Percentiles rank a stretch among this genome's conserved stretches.
These are phyloP conservation scores for Wallacemonas sp. DNA, from an alignment of 208 protist genomes.

Conservation along the genomic window DNA sequence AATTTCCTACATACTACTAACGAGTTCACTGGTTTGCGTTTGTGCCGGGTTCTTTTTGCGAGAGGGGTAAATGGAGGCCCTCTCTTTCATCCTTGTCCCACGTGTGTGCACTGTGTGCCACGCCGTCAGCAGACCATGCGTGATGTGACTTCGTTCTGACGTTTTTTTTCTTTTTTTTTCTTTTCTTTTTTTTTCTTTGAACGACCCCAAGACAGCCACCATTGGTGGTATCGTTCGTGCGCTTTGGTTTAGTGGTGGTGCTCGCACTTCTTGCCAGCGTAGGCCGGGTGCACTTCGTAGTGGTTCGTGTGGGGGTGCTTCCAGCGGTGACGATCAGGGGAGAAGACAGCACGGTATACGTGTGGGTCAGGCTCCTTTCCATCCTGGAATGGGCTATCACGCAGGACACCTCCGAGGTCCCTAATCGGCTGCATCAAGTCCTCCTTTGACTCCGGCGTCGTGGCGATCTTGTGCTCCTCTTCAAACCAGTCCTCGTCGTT, in stretches of 20 bases:
- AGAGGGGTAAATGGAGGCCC: too few relatives aligned
- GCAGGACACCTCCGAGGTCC: conserved; percentile 81
- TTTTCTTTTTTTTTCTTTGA: background rate
- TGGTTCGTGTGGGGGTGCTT: conserved; percentile 65
- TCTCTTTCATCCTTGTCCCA: too few relatives aligned
- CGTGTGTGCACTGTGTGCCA: too few relatives aligned
- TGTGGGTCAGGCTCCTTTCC: conserved; percentile 73
- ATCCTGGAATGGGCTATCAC: conserved; percentile 73
- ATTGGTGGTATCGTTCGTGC: too few relatives aligned
- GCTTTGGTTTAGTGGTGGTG: conserved; percentile 18
- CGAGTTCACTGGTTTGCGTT: background rate
- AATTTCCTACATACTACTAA: background rate
- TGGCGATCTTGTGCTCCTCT: conserved; percentile 88
- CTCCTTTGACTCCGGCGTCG: conserved; percentile 71
- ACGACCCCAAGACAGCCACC: too few relatives aligned
- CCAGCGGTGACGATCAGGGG: conserved; percentile 83
- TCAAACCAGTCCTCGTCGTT: conserved; percentile 89
- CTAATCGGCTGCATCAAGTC: conserved; percentile 81
- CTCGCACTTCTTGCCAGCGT: conserved; percentile 43
- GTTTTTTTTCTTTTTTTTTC: background rate
- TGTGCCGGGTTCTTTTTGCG: too few relatives aligned
- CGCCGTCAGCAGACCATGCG: background rate
- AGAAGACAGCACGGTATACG: conserved; percentile 83
- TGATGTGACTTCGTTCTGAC: too few relatives aligned
- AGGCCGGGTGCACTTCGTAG: conserved; percentile 87